Evolutionary conservation across 345 rosid species (phyloP).

Genomic region (Salix brachista): DNA sequence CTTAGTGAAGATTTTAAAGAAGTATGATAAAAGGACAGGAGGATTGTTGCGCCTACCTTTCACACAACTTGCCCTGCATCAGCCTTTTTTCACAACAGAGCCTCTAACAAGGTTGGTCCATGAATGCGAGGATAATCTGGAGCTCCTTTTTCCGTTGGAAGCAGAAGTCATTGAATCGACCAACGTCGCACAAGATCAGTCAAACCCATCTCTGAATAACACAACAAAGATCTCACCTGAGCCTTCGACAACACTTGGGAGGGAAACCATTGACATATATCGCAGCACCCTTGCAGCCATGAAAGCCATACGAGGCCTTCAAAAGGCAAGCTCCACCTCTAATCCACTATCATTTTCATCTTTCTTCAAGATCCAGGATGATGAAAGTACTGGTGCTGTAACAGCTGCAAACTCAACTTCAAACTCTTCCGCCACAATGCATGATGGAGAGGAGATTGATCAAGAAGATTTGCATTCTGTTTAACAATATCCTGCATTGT

Average conservation of each 20-base stretch:
- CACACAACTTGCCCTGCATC: conserved; percentile 70
- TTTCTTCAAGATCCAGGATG: conserved; percentile 50
- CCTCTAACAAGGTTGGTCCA: conserved; percentile 77
- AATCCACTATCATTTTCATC: conserved; percentile 73
- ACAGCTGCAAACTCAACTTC: conserved; percentile 67
- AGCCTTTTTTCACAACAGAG: conserved; percentile 82
- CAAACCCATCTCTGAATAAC: conserved; percentile 18
- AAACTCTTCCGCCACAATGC: conserved; percentile 36
- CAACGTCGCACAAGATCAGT: conserved; percentile 14
- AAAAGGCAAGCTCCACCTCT: conserved; percentile 81
- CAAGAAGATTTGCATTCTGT: conserved; percentile 46
- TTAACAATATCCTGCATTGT: conserved; percentile 2
- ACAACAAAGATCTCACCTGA: conserved; percentile 32
- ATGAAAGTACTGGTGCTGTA: conserved; percentile 53
- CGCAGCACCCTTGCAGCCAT: conserved; percentile 93
- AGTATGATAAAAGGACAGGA: conserved; percentile 88
- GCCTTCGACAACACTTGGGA: conserved; percentile 48
- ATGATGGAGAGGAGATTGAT: conserved; percentile 39
- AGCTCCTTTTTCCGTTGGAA: conserved; percentile 79
- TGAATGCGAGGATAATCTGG: conserved; percentile 85
- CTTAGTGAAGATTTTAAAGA: conserved; percentile 78
- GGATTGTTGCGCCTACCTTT: conserved; percentile 71
- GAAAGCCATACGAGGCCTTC: conserved; percentile 81
- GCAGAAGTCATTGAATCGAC: conserved; percentile 76
- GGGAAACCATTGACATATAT: conserved; percentile 63